Conservation (phyloP, 176 grass and related monocot genomes). For the Zizania latifolia region DNA sequence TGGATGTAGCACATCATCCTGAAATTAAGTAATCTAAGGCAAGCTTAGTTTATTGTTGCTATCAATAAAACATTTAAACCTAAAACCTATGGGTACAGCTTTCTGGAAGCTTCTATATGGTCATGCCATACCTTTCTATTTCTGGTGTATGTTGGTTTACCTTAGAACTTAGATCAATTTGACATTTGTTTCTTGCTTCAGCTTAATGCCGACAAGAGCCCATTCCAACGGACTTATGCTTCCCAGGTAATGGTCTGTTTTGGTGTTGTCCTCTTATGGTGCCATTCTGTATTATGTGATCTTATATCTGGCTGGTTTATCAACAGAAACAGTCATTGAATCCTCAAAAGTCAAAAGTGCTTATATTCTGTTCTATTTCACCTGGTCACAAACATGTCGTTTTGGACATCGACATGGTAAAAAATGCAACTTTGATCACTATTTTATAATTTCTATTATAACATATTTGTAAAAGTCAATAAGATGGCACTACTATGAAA, state of each 20-base stretch:
- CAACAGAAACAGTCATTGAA: neutral
- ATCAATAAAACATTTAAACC: neutral
- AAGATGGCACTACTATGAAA: neutral
- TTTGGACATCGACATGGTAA: no score
- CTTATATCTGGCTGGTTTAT: neutral
- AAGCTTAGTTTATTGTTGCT: neutral
- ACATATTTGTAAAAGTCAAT: neutral
- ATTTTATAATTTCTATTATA: neutral
- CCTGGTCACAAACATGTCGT: neutral
- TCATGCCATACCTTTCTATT: neutral
- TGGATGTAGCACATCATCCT: neutral
- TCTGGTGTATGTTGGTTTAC: neutral
- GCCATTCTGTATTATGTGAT: neutral
- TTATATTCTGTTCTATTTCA: neutral
- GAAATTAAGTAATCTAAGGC: neutral
- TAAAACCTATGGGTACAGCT: neutral
- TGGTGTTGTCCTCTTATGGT: neutral
- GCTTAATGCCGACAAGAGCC: slow-evolving; percentile 96
- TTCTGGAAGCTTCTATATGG: neutral
- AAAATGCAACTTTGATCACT: no score
- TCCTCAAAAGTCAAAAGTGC: neutral
- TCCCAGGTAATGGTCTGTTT: slow-evolving; percentile 46
- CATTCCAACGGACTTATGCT: slow-evolving; percentile 90
- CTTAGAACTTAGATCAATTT: neutral
- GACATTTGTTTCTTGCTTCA: slow-evolving; percentile 40